A percentile compares a stretch with the other conserved stretches of the same genome.
These are phyloP conservation scores for Hsuehochloa calcarea DNA, from an alignment of 176 grass and related monocot genomes.

Conservation along the genomic window DNA sequence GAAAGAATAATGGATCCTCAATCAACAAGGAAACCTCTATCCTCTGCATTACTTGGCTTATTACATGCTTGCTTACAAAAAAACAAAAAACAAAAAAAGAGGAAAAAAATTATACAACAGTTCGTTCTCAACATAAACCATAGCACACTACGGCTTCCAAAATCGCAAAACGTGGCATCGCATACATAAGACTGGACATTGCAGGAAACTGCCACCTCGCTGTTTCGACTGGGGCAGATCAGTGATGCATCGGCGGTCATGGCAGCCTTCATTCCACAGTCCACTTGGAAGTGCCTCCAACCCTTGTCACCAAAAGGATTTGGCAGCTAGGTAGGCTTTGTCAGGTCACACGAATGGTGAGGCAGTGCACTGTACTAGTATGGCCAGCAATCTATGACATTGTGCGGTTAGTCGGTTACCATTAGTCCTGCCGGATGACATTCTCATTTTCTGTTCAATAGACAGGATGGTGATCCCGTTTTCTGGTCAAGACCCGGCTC, in stretches of 20 bases:
- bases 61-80: constrained; percentile 12
- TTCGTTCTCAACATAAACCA: constrained; percentile 10
- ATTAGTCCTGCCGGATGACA: background rate
- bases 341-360: constrained; percentile 19
- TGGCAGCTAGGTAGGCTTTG: constrained; percentile 13
- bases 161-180: constrained; percentile 8
- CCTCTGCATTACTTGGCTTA: background rate
- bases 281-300: constrained; percentile 15
- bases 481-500: constrained; percentile 43
- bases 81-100: too few species aligned
- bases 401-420: constrained; percentile 16
- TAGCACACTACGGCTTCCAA: constrained; percentile 3
- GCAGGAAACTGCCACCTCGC: background rate
- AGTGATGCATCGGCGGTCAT: background rate
- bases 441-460: constrained; percentile 35
- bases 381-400: constrained; percentile 35
- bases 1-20: background rate
- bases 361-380: constrained; percentile 27
- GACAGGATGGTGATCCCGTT: constrained; percentile 51
- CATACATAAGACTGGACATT: background rate
- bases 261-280: background rate
- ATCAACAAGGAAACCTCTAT: background rate
- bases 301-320: constrained; percentile 28
- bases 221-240: background rate
- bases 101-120: background rate